Evolutionary conservation across 306 rosid species (phyloP).

Genomic region (Gillenia trifoliata): DNA sequence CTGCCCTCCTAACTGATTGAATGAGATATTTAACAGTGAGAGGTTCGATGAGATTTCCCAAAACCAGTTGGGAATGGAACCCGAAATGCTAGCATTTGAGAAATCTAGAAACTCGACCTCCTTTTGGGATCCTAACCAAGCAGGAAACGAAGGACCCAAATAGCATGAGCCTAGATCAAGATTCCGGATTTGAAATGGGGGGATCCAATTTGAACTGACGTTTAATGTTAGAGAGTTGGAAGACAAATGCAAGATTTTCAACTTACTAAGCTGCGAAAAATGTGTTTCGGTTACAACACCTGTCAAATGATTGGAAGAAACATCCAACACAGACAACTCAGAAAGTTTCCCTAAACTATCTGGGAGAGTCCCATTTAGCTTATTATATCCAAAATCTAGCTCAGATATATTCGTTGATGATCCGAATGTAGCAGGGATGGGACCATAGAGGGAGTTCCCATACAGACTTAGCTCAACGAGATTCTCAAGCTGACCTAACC

Average conservation of each 20-base stretch:
- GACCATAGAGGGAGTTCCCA: slow-evolving; percentile 30
- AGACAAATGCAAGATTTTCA: slow-evolving; percentile 3
- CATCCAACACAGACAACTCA: slow-evolving; percentile 16
- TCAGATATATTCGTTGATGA: slow-evolving; percentile 17
- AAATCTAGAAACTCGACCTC: not conserved
- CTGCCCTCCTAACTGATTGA: slow-evolving; percentile 27
- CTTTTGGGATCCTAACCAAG: slow-evolving; percentile 37
- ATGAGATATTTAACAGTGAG: slow-evolving; percentile 24
- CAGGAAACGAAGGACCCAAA: slow-evolving; percentile 43
- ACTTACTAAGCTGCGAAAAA: slow-evolving; percentile 20
- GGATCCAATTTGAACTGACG: slow-evolving; percentile 33
- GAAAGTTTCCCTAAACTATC: slow-evolving; percentile 39
- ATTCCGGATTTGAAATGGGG: slow-evolving; percentile 20
- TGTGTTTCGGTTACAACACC: slow-evolving; percentile 37
- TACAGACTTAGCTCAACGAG: slow-evolving; percentile 12
- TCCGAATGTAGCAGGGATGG: slow-evolving; percentile 24
- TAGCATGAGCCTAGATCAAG: slow-evolving; percentile 33
- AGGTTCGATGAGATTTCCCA: slow-evolving; percentile 29
- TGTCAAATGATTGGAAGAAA: slow-evolving; percentile 38
- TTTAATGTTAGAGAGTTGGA: slow-evolving; percentile 34
- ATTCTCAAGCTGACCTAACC: slow-evolving; percentile 34
- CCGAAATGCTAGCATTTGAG: slow-evolving; percentile 40
- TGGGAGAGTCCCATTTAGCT: slow-evolving; percentile 40
- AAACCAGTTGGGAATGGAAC: slow-evolving; percentile 39
- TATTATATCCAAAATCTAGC: slow-evolving; percentile 18